Base-by-base conservation (phyloP, 495 filamentous ascomycete species). In the Podospora pseudocomata region DNA sequence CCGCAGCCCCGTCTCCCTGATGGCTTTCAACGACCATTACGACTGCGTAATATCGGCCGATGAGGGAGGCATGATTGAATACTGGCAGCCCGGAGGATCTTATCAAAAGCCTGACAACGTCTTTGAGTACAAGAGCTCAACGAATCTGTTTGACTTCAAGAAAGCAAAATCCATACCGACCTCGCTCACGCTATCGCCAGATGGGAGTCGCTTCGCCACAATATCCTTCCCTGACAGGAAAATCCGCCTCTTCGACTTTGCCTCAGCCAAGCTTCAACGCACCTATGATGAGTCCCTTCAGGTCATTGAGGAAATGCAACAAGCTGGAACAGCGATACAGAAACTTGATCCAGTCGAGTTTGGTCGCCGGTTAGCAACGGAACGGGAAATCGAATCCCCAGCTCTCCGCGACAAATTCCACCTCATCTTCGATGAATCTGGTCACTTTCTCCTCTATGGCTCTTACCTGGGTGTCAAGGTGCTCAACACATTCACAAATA, bases 141-240 rank as follows among this genome's bases (percentile, higher is more conserved):
- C 95, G 13, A 92, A 91, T 65, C 84, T 99, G 2, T 98, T 99
- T 76, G 94, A 96, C 44, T 99, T 98, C 82, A 97, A 96, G 73
- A 98, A 93, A 79, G 85, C 92, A 56, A 98, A 97, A 75, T 94
- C 92, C 0, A 84, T 89, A 0, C 93, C 95, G 0, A 85, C 91
- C 18, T 91, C 91, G n/a, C 79, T 99, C 60, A 92, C 90, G 0
- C 86, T 99, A 56, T 97, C 94, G 0, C 92, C 94, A 0, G 90
- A 91, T 0, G 91, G 92, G 6, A 85, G 87, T 34, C 90, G 91
- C 23, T 97, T 98, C 74, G 91, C 91, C 4, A 93, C 93, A 0
- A 89, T 96, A 71, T 99, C 95, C 1, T 89, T 97, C 74, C 95
- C 95, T 0, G 95, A 99, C 77, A 89, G 95, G 23, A 92, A 93